Conservation (phyloP, 805 yeast species). For the Barnettozyma salicaria region DNA sequence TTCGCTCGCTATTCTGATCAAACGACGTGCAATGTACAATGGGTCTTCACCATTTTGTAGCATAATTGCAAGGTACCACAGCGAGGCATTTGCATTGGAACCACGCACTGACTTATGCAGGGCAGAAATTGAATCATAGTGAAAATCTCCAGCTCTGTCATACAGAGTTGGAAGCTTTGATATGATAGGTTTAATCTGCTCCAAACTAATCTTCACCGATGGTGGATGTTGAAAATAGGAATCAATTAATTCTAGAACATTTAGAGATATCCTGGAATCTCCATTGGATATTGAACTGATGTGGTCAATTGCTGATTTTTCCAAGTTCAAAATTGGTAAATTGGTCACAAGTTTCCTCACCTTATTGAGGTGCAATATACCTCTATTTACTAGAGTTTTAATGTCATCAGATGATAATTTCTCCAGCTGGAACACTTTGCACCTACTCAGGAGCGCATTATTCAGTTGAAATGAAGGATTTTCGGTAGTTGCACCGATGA, state of each 20-base stretch:
- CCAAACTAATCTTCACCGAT: slow-evolving; percentile 9
- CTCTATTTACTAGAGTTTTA: slow-evolving; percentile 46
- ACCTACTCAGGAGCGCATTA: slow-evolving; percentile 77
- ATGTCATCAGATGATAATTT: slow-evolving; percentile 47
- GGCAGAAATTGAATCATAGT: slow-evolving; percentile 93
- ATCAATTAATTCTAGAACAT: slow-evolving; percentile 68
- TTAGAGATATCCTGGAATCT: slow-evolving; percentile 81
- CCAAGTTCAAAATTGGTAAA: slow-evolving; percentile 45
- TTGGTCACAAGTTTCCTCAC: slow-evolving; percentile 48
- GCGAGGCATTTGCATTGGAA: slow-evolving; percentile 80
- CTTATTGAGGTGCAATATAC: slow-evolving; percentile 52
- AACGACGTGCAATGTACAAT: slow-evolving; percentile 76
- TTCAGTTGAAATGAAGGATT: slow-evolving; percentile 82
- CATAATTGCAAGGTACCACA: slow-evolving; percentile 85
- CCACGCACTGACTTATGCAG: slow-evolving; percentile 93
- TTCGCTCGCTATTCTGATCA: slow-evolving; percentile 93
- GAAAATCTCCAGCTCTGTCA: slow-evolving; percentile 85
- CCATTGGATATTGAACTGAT: slow-evolving; percentile 76
- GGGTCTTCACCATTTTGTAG: slow-evolving; percentile 93
- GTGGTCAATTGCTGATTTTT: slow-evolving; percentile 55
- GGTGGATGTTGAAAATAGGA: slow-evolving; percentile 35
- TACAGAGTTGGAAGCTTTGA: slow-evolving; percentile 56
- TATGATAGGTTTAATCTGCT: slow-evolving; percentile 35
- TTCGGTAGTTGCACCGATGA: slow-evolving; percentile 97
- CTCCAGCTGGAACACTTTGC: slow-evolving; percentile 69